Percentiles rank a stretch among this genome's conserved stretches.
Conservation (phyloP, 1,284 basidiomycete genomes). For the Mycena citricolor region DNA sequence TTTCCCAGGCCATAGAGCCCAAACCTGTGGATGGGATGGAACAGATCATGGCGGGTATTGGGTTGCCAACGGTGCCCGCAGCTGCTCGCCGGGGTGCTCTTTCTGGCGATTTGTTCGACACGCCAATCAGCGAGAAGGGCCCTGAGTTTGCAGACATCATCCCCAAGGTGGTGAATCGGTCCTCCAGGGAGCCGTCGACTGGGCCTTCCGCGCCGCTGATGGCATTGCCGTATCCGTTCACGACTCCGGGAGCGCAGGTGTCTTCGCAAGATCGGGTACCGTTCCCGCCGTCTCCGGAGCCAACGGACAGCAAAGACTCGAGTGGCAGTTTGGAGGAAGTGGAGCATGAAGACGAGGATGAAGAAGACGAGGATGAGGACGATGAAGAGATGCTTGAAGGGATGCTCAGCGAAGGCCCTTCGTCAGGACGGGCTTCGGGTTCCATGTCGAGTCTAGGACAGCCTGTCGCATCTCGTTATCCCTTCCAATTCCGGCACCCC, state of each 20-base stretch:
- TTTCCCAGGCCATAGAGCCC: conserved; percentile 15
- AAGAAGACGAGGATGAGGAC: conserved; percentile 30
- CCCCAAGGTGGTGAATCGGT: conserved; percentile 41
- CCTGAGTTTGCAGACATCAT: conserved; percentile 43
- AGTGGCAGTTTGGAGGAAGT: conserved; percentile 23
- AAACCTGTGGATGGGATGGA: conserved; percentile 57
- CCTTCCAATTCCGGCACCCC: conserved; percentile 64
- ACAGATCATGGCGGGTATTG: conserved; percentile 68
- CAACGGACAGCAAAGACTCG: conserved; percentile 33
- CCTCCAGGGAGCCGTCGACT: conserved; percentile 37
- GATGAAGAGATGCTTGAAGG: conserved; percentile 37
- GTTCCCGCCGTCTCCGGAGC: conserved; percentile 64
- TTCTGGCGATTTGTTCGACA: conserved; percentile 61
- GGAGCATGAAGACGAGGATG: conserved; percentile 26
- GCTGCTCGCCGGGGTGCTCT: conserved; percentile 56
- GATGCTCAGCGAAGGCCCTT: conserved; percentile 42
- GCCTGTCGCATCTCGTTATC: conserved; percentile 68
- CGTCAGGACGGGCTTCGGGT: conserved; percentile 61
- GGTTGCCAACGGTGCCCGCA: conserved; percentile 49
- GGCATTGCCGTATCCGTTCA: conserved; percentile 63
- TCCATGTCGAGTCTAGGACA: conserved; percentile 80
- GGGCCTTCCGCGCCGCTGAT: conserved; percentile 39
- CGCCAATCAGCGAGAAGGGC: conserved; percentile 27
- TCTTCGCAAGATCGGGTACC: conserved; percentile 61
- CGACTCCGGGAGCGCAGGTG: conserved; percentile 51